Conservation (phyloP, 2,329 filamentous ascomycete genomes). For the Celoporthe dispersa region DNA sequence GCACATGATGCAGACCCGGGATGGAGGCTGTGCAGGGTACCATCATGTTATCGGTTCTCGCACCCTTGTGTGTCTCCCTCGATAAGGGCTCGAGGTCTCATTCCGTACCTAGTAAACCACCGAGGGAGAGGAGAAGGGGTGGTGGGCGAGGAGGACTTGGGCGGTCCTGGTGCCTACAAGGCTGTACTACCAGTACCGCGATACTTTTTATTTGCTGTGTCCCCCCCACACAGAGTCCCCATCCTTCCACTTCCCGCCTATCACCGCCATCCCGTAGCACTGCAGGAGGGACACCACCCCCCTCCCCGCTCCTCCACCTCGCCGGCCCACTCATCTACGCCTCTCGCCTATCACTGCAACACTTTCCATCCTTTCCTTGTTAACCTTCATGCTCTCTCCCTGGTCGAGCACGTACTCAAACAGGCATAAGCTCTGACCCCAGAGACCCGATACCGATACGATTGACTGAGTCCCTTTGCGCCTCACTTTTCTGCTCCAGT, state of each 20-base stretch:
- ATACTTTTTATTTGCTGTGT: not conserved
- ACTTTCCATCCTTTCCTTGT: constrained; percentile 1
- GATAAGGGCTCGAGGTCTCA: not conserved
- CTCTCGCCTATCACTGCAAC: constrained; percentile 2
- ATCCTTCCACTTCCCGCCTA: not conserved
- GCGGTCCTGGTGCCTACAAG: not conserved
- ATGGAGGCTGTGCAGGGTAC: not conserved
- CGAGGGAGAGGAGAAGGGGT: not conserved
- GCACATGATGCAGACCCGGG: not conserved
- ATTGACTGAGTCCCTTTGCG: constrained; percentile 12
- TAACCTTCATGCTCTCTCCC: not conserved
- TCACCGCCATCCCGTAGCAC: not conserved
- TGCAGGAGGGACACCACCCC: not conserved
- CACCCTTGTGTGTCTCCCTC: constrained; percentile 1
- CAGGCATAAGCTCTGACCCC: constrained; percentile 22
- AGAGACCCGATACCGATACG: constrained; percentile 15
- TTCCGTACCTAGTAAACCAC: not conserved
- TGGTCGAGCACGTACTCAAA: not conserved
- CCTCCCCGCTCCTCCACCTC: not conserved
- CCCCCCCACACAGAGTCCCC: not conserved
- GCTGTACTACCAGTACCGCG: not conserved
- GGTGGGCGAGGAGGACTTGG: not conserved
- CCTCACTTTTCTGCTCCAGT: constrained; percentile 16
- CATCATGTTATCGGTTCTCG: not conserved
- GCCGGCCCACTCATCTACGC: not conserved